These are phyloP conservation scores for Alternaria viburni DNA, from an alignment of 2,329 filamentous ascomycete genomes.

Conservation along the genomic window DNA sequence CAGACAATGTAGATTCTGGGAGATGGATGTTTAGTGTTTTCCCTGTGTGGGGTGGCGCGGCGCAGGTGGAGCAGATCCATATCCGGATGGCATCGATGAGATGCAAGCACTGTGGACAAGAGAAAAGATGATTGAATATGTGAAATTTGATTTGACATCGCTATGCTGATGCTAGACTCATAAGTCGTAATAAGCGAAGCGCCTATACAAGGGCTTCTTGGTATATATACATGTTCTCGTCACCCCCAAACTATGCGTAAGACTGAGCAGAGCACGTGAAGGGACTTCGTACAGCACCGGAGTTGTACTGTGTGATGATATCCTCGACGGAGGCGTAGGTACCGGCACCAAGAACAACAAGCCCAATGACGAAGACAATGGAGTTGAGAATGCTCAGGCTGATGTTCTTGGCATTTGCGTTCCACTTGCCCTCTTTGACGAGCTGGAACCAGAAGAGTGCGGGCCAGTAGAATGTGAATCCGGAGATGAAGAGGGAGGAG, in stretches of 20 bases:
- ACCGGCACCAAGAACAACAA: slow-evolving; percentile 47
- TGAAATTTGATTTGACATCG: background rate
- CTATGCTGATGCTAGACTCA: slow-evolving; percentile 8
- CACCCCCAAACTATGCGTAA: slow-evolving; percentile 30
- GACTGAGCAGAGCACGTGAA: slow-evolving; percentile 49
- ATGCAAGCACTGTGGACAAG: background rate
- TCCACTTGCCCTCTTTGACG: slow-evolving; percentile 55
- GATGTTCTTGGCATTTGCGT: slow-evolving; percentile 41
- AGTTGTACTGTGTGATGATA: slow-evolving; percentile 50
- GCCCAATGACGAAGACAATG: slow-evolving; percentile 37
- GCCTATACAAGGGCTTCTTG: background rate
- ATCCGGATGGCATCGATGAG: too few species aligned
- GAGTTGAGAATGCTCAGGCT: slow-evolving; percentile 36
- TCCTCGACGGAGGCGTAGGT: slow-evolving; percentile 55
- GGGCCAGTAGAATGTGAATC: slow-evolving; percentile 65
- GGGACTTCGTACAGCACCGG: slow-evolving; percentile 46
- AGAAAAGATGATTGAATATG: background rate
- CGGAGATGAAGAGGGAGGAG: slow-evolving; percentile 66
- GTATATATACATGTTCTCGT: slow-evolving; percentile 2
- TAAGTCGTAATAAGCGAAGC: slow-evolving; percentile 3
- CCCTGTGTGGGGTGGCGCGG: background rate
- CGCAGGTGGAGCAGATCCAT: background rate
- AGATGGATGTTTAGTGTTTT: background rate
- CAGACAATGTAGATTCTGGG: background rate
- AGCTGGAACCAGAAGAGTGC: slow-evolving; percentile 47